phyloP scores from a whole-genome alignment of 805 yeast species.

The Kockiozyma suomiensis region DNA sequence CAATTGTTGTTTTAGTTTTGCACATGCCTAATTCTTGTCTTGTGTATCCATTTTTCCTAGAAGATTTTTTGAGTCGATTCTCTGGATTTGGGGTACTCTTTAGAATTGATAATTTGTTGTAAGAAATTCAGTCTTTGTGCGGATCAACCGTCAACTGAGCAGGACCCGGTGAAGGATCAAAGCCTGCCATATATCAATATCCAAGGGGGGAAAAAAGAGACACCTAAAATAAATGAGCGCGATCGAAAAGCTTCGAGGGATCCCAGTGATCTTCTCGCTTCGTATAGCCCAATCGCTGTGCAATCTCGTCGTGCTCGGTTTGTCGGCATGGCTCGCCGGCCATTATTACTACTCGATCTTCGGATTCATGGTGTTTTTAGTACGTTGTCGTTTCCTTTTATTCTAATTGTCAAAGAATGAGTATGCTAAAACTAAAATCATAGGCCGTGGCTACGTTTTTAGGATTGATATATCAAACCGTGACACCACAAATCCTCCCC shows the following conservation, averaged over 20 bases:
- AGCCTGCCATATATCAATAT: background rate
- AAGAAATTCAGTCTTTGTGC: too few relatives aligned
- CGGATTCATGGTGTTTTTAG: slow-evolving; percentile 23
- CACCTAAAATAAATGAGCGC: background rate
- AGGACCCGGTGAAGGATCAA: too few relatives aligned
- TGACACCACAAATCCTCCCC: slow-evolving; percentile 6
- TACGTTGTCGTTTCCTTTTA: background rate
- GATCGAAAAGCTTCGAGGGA: background rate
- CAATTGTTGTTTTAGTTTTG: too few relatives aligned
- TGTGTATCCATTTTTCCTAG: too few relatives aligned
- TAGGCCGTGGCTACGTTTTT: slow-evolving; percentile 13
- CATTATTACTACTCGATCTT: slow-evolving; percentile 20
- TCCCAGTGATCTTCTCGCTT: slow-evolving; percentile 11
- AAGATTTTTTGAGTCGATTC: too few relatives aligned
- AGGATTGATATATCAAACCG: slow-evolving; percentile 15
- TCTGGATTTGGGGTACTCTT: too few relatives aligned
- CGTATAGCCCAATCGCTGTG: slow-evolving; percentile 14
- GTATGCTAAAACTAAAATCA: background rate
- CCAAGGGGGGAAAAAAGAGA: background rate
- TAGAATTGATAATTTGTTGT: too few relatives aligned
- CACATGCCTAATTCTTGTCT: too few relatives aligned
- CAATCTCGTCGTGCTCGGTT: slow-evolving; percentile 22
- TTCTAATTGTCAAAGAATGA: background rate
- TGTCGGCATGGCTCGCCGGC: slow-evolving; percentile 19
- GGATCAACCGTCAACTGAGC: too few relatives aligned